phyloP scores from a whole-genome alignment of 2,329 filamentous ascomycete genomes.

The Thelonectria rubi region DNA sequence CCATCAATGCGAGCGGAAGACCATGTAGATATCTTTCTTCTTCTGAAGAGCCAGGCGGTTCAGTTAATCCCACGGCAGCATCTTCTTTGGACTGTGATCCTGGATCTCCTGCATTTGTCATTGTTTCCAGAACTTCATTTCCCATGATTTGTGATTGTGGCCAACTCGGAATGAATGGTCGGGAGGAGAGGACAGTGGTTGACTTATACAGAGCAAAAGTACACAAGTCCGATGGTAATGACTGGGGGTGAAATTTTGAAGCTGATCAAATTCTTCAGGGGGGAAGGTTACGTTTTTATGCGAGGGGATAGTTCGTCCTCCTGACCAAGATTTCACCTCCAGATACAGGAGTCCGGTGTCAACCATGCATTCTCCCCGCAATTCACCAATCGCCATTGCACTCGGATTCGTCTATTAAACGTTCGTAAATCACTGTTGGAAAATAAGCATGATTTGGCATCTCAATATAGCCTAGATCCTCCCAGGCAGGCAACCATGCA shows the following conservation, averaged over 20 bases:
- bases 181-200: not conserved
- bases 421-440: not conserved
- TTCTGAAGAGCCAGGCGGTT: not conserved
- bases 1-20: slow-evolving; percentile 25
- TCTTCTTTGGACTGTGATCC: not conserved
- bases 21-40: slow-evolving; percentile 28
- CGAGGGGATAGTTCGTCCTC: too few relatives aligned
- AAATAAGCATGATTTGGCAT: not conserved
- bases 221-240: not conserved
- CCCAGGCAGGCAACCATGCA: not conserved
- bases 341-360: not conserved
- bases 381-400: not conserved
- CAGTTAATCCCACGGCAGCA: not conserved
- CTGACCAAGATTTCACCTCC: too few relatives aligned
- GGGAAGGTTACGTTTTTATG: not conserved
- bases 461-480: not conserved
- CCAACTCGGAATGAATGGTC: not conserved
- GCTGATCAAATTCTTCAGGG: not conserved
- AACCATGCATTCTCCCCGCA: not conserved
- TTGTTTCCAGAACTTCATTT: not conserved
- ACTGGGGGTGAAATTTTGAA: not conserved
- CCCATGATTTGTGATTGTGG: not conserved
- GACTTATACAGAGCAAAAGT: not conserved
- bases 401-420: not conserved
- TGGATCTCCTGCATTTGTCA: not conserved